phyloP scores from a whole-genome alignment of 164 flowering plant species.

The Magnolia sinica region DNA sequence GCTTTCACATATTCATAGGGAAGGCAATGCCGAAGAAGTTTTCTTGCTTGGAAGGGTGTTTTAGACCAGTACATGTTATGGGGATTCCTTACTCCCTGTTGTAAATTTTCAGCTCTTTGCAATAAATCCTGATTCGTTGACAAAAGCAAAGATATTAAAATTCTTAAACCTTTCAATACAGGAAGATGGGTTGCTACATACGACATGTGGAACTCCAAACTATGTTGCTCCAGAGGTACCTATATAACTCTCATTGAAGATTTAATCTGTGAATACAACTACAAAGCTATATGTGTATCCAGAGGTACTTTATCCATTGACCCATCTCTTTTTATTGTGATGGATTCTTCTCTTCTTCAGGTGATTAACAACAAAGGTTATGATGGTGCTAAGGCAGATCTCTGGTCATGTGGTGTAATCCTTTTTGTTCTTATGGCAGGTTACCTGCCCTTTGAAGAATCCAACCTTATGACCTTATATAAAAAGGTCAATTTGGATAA shows the following conservation, averaged over 20 bases:
- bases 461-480: constrained; percentile 73
- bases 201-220: constrained; percentile 97
- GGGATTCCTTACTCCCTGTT: too few species aligned
- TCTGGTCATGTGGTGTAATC: constrained; percentile 98
- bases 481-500: constrained; percentile 55
- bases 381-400: constrained; percentile 96
- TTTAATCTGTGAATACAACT: not conserved
- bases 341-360: constrained; percentile 28
- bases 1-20: too few species aligned
- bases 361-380: constrained; percentile 93
- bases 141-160: not conserved
- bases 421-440: constrained; percentile 96
- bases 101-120: too few species aligned
- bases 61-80: too few species aligned
- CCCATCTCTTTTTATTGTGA: not conserved
- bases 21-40: too few species aligned
- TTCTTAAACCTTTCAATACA: constrained; percentile 23
- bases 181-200: constrained; percentile 96
- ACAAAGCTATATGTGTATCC: not conserved
- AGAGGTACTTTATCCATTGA: not conserved
- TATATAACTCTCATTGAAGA: not conserved
- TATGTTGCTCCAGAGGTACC: constrained; percentile 98
- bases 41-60: too few species aligned
- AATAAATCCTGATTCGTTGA: not conserved
- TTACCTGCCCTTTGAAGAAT: constrained; percentile 89